Conservation (phyloP, 768 basidiomycete genomes). For the Sutorius australiensis region DNA sequence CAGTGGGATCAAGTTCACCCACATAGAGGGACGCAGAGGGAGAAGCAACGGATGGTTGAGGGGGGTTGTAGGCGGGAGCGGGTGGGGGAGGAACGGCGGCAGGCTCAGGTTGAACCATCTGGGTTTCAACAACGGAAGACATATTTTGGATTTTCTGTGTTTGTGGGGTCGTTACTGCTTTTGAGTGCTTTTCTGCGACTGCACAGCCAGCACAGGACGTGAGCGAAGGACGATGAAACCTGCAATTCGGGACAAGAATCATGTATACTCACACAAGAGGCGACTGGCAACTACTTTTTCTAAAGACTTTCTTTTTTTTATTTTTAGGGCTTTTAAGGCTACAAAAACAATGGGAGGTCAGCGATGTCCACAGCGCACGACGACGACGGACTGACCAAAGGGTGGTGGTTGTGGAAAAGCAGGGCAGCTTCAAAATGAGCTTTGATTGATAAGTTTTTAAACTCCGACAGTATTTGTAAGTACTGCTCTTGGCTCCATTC, state of each 20-base stretch:
- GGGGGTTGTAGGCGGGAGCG: constrained; percentile 56
- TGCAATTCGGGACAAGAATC: constrained; percentile 11
- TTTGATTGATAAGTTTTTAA: constrained; percentile 33
- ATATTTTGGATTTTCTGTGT: constrained; percentile 47
- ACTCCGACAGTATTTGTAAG: constrained; percentile 36
- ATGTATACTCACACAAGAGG: constrained; percentile 57
- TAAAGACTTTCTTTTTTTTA: constrained; percentile 67
- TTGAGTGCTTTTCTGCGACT: constrained; percentile 75
- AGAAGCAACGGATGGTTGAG: constrained; percentile 49
- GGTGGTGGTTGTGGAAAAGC: constrained; percentile 63
- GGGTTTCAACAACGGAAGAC: constrained; percentile 58
- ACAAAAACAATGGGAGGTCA: constrained; percentile 23
- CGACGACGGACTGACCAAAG: constrained; percentile 45
- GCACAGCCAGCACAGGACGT: constrained; percentile 35
- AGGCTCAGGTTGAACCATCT: constrained; percentile 49
- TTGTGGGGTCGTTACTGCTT: constrained; percentile 87
- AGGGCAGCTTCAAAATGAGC: constrained; percentile 19
- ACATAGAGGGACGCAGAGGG: constrained; percentile 96
- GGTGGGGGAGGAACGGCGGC: constrained; percentile 41
- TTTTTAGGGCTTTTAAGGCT: constrained; percentile 58
- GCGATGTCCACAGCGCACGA: constrained; percentile 9
- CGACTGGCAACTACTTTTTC: constrained; percentile 73
- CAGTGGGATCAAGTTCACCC: constrained; percentile 95
- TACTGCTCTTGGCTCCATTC: not conserved
- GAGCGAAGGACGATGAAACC: constrained; percentile 12